phyloP scores from a whole-genome alignment of 495 filamentous ascomycete genomes.

The Pyronema domesticum region DNA sequence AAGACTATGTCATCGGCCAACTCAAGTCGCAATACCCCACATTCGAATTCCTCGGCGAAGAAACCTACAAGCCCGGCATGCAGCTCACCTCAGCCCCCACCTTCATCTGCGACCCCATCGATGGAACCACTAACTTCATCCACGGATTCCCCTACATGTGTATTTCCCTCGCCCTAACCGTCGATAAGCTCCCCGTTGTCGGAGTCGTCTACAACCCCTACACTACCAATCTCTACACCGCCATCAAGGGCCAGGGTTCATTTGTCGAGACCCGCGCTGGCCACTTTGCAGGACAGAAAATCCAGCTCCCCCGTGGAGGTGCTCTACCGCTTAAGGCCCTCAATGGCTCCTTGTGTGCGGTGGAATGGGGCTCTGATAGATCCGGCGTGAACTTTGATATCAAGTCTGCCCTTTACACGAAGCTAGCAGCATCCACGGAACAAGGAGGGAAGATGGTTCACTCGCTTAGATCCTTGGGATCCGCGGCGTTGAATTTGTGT shows the following conservation, averaged over 20 bases:
- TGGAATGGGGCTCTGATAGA: constrained; percentile 66
- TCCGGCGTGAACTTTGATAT: constrained; percentile 54
- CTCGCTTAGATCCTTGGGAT: constrained; percentile 52
- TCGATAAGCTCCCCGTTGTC: constrained; percentile 44
- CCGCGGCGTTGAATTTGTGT: constrained; percentile 70
- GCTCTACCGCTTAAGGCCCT: constrained; percentile 42
- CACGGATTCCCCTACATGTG: constrained; percentile 64
- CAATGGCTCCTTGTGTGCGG: constrained; percentile 42
- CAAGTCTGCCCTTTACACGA: constrained; percentile 51
- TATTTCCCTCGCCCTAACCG: constrained; percentile 61
- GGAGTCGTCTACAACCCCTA: constrained; percentile 77
- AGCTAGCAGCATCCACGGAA: constrained; percentile 42
- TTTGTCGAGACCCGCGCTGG: constrained; percentile 34
- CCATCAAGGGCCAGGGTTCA: constrained; percentile 48
- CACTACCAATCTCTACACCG: constrained; percentile 39
- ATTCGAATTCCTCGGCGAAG: constrained; percentile 67
- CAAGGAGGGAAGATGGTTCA: constrained; percentile 75
- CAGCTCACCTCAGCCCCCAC: constrained; percentile 52
- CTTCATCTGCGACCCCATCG: constrained; percentile 79
- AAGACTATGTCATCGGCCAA: constrained; percentile 48
- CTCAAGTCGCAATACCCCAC: constrained; percentile 46
- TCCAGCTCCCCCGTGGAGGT: constrained; percentile 39
- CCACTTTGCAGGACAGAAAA: constrained; percentile 19
- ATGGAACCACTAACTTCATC: constrained; percentile 80
- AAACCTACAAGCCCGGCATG: constrained; percentile 56